Percentiles rank a stretch among this genome's conserved stretches.
phyloP scores from a whole-genome alignment of 2,329 filamentous ascomycete species.

The Claviceps humidiphila region DNA sequence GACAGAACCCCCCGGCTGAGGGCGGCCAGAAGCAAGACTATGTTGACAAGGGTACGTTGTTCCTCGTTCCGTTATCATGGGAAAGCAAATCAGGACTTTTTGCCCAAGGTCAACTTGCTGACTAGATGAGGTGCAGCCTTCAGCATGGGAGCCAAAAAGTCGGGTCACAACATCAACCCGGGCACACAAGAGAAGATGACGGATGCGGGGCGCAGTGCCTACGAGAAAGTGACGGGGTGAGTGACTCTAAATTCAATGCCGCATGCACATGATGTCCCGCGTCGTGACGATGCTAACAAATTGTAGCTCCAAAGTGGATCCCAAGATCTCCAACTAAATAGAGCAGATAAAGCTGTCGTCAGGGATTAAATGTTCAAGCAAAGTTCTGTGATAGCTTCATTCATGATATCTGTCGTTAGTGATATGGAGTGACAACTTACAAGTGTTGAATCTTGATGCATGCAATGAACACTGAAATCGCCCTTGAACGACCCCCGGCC shows the following conservation, averaged over 20 bases:
- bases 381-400: no score
- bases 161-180: conserved; percentile 20
- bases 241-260: conserved; percentile 2
- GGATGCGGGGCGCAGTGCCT: conserved; percentile 20
- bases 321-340: conserved; percentile 24
- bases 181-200: conserved; percentile 26
- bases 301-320: conserved; percentile 15
- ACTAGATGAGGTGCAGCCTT: conserved; percentile 13
- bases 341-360: no score
- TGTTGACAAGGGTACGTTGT: conserved; percentile 23
- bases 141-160: conserved; percentile 18
- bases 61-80: no score
- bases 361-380: no score
- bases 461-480: no score
- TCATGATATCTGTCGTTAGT: no score
- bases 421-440: no score
- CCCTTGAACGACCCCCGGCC: no score
- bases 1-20: conserved; percentile 8
- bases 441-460: no score
- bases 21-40: conserved; percentile 19
- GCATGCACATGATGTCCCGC: background rate
- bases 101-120: no score
- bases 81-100: no score
- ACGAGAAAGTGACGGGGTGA: conserved; percentile 25
- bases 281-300: background rate